Conservation (phyloP, 106 monocot species). For the Acorus gramineus region DNA sequence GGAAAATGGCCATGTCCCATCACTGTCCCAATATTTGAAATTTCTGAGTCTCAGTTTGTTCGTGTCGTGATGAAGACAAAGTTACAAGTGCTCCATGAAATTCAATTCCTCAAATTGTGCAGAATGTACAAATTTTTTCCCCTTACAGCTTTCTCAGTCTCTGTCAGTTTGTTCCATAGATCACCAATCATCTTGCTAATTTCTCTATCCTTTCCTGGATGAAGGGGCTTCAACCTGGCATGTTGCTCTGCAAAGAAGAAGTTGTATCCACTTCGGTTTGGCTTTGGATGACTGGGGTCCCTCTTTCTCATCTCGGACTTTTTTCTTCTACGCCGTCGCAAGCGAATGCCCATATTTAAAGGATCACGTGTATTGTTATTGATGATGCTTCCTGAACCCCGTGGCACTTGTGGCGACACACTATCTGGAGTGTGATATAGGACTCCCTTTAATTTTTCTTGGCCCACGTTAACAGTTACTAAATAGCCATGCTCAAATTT, state of each 20-base stretch:
- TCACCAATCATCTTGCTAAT: conserved; percentile 91
- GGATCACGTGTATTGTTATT: conserved; percentile 2
- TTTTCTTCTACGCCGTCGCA: conserved; percentile 54
- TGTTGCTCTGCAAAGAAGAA: conserved; percentile 97
- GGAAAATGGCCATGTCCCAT: no score
- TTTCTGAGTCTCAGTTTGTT: no score
- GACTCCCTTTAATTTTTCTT: conserved; percentile 48
- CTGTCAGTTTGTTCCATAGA: conserved; percentile 69
- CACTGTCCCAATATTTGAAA: no score
- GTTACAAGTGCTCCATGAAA: no score
- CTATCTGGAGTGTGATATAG: conserved; percentile 45
- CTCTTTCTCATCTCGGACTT: conserved; percentile 25
- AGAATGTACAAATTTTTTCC: neutral
- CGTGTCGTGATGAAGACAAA: no score
- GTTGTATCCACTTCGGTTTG: conserved; percentile 94
- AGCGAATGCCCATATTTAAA: conserved; percentile 3
- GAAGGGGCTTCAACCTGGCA: conserved; percentile 54
- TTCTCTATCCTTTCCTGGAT: conserved; percentile 76
- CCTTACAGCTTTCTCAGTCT: conserved; percentile 80
- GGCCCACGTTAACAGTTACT: conserved; percentile 47
- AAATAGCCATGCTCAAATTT: conserved; percentile 94
- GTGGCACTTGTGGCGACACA: conserved; percentile 9
- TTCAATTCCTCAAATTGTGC: neutral
- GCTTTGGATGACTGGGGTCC: conserved; percentile 88
- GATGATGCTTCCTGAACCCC: neutral